A percentile compares a stretch with the other conserved stretches of the same genome.
phyloP scores from a whole-genome alignment of 1,284 basidiomycete species.

The Ustilago shanxiensis region DNA sequence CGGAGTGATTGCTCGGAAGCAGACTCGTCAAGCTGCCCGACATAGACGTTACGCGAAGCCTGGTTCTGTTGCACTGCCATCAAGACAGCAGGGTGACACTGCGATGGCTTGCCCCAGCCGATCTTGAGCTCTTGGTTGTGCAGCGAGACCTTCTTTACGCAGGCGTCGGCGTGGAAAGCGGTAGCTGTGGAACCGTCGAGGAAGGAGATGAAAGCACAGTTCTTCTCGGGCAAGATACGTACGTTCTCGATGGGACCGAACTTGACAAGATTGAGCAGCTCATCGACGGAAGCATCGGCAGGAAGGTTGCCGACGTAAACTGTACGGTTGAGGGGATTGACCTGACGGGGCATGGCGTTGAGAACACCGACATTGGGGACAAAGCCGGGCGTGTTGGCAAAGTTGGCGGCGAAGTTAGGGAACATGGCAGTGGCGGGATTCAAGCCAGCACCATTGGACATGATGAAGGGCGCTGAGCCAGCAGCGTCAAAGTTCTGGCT shows the following conservation, averaged over 20 bases:
- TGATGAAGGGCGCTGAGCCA: constrained; percentile 35
- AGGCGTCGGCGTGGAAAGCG: constrained; percentile 69
- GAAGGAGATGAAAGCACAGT: constrained; percentile 92
- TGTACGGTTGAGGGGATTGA: constrained; percentile 75
- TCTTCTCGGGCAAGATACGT: constrained; percentile 95
- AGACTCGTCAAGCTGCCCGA: constrained; percentile 64
- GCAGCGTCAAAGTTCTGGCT: constrained; percentile 28
- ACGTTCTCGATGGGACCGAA: constrained; percentile 97
- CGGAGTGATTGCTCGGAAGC: constrained; percentile 63
- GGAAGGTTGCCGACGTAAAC: constrained; percentile 98
- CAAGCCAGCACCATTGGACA: constrained; percentile 25
- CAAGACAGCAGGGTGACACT: constrained; percentile 60
- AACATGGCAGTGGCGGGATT: constrained; percentile 36
- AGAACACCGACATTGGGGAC: constrained; percentile 39
- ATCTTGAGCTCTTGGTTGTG: constrained; percentile 69
- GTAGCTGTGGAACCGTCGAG: constrained; percentile 63
- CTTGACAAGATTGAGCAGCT: constrained; percentile 95
- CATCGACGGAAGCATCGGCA: constrained; percentile 94
- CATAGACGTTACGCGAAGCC: constrained; percentile 68
- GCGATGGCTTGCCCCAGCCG: constrained; percentile 69
- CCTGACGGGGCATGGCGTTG: constrained; percentile 34
- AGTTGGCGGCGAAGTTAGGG: constrained; percentile 41
- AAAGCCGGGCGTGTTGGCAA: constrained; percentile 35
- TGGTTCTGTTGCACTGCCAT: constrained; percentile 68
- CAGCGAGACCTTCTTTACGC: constrained; percentile 66